These are phyloP conservation scores for Fraxinus angustifolia DNA, from an alignment of 305 asterid species.

Conservation along the genomic window DNA sequence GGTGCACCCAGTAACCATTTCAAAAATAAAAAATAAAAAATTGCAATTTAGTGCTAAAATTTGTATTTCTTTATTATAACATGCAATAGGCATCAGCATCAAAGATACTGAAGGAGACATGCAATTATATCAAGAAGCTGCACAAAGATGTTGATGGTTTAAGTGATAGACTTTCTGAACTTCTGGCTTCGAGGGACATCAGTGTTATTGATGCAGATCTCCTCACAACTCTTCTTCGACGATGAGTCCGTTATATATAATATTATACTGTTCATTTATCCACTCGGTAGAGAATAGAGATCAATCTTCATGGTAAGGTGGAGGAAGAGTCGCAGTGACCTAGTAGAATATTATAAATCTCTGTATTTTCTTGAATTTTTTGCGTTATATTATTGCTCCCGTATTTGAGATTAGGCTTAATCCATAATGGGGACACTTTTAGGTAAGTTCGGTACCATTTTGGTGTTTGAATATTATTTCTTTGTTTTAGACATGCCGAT, in stretches of 20 bases:
- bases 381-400: neutral
- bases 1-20: neutral
- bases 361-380: neutral
- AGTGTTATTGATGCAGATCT: slow-evolving; percentile 34
- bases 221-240: slow-evolving; percentile 38
- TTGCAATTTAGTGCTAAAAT: slow-evolving; percentile 15
- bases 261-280: neutral
- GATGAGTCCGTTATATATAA: neutral
- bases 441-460: neutral
- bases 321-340: neutral
- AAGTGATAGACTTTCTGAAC: slow-evolving; percentile 43
- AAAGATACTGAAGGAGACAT: slow-evolving; percentile 40
- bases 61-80: neutral
- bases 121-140: slow-evolving; percentile 49
- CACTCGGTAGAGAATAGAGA: neutral
- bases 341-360: neutral
- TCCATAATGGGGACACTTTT: neutral
- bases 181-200: slow-evolving; percentile 39
- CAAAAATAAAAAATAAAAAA: neutral
- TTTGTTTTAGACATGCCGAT: neutral
- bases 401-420: slow-evolving; percentile 1
- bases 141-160: slow-evolving; percentile 50
- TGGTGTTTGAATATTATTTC: neutral
- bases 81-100: slow-evolving; percentile 35
- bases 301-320: neutral